Percentiles rank a stretch among this genome's conserved stretches.
These are phyloP conservation scores for Pichia occidentalis DNA, from an alignment of 805 yeast species.

Conservation along the genomic window DNA sequence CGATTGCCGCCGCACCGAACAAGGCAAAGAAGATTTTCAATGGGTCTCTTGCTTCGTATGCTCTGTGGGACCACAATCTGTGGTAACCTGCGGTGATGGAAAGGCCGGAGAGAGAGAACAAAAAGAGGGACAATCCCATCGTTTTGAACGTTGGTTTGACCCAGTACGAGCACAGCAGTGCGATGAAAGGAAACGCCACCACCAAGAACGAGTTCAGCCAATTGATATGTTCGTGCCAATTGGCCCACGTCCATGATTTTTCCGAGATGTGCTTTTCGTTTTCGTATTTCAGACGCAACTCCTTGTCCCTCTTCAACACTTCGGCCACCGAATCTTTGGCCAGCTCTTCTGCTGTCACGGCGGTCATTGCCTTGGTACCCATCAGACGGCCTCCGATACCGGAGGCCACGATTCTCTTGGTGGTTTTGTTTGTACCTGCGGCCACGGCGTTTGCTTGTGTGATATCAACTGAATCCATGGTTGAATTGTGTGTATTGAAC, in stretches of 20 bases:
- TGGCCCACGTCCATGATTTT: slow-evolving; percentile 65
- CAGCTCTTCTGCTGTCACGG: slow-evolving; percentile 58
- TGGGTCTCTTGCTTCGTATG: slow-evolving; percentile 58
- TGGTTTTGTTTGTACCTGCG: slow-evolving; percentile 69
- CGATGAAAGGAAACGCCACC: slow-evolving; percentile 50
- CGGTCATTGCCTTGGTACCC: slow-evolving; percentile 73
- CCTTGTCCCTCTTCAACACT: slow-evolving; percentile 39
- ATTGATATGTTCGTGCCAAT: slow-evolving; percentile 71
- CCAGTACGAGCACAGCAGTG: slow-evolving; percentile 38
- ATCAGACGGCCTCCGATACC: slow-evolving; percentile 67
- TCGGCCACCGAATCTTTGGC: slow-evolving; percentile 46
- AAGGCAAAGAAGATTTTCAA: slow-evolving; percentile 60
- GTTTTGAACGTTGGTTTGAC: slow-evolving; percentile 48
- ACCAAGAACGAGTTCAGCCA: slow-evolving; percentile 72
- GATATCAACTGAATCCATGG: slow-evolving; percentile 45
- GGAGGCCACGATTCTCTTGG: slow-evolving; percentile 70
- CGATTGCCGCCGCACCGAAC: slow-evolving; percentile 78
- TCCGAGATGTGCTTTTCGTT: slow-evolving; percentile 59
- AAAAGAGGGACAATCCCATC: slow-evolving; percentile 38
- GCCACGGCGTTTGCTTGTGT: slow-evolving; percentile 71
- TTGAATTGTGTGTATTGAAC: too few species aligned
- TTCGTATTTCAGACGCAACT: slow-evolving; percentile 35
- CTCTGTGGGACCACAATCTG: slow-evolving; percentile 70
- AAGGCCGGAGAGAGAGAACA: slow-evolving; percentile 57
- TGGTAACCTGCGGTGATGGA: slow-evolving; percentile 85